phyloP scores from a whole-genome alignment of 1,284 basidiomycete species.

The Cutaneotrichosporon daszewskae region DNA sequence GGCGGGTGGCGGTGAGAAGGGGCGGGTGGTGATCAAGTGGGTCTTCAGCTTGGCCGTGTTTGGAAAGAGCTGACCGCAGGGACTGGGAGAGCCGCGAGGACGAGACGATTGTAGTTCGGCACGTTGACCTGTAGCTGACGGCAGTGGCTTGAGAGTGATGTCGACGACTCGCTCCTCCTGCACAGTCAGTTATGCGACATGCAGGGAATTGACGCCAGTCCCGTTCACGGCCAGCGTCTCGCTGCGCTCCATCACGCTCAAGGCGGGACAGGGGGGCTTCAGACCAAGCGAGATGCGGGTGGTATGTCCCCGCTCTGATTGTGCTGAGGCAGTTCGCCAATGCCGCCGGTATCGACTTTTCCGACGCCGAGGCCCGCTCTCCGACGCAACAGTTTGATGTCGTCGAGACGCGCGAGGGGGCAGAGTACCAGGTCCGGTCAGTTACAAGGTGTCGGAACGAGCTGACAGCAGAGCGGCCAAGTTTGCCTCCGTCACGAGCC shows the following conservation, averaged over 20 bases:
- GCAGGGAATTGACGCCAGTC: conserved; percentile 24
- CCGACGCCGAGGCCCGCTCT: conserved; percentile 31
- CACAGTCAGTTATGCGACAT: conserved; percentile 27
- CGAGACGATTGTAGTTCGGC: conserved; percentile 32
- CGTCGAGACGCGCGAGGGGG: conserved; percentile 32
- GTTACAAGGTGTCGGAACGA: conserved; percentile 1
- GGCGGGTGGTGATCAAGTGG: conserved; percentile 46
- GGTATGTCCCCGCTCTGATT: conserved; percentile 19
- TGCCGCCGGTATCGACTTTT: conserved; percentile 42
- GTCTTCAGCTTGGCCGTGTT: conserved; percentile 8
- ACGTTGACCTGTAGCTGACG: not conserved
- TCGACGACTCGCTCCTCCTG: conserved; percentile 45
- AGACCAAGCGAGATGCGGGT: conserved; percentile 37
- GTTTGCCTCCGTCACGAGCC: conserved; percentile 37
- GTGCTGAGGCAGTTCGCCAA: conserved; percentile 31
- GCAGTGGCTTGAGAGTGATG: conserved; percentile 41
- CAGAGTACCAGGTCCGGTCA: conserved; percentile 47
- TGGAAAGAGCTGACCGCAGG: conserved; percentile 15
- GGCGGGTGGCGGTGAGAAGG: conserved; percentile 36
- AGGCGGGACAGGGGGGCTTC: conserved; percentile 39
- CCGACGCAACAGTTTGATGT: conserved; percentile 40
- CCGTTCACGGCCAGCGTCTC: conserved; percentile 45
- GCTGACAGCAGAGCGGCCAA: conserved; percentile 39
- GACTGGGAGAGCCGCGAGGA: conserved; percentile 42
- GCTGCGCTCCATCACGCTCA: conserved; percentile 44